A percentile compares a stretch with the other conserved stretches of the same genome.
Evolutionary conservation across 805 yeast species (phyloP).

Genomic region (Dipodascopsis tothii): DNA sequence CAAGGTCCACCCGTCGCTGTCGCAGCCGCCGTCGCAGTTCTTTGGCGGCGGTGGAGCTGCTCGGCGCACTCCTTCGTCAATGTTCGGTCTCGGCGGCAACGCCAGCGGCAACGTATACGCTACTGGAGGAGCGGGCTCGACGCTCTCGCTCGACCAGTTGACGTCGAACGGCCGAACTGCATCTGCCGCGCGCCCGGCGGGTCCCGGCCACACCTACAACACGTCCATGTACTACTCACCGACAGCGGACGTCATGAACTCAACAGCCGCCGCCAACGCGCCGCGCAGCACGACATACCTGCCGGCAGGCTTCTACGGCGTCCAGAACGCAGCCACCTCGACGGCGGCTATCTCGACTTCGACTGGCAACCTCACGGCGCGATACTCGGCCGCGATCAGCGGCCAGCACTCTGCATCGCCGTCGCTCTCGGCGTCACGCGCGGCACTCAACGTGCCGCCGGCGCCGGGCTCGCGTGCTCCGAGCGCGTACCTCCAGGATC

Average conservation of each 20-base stretch:
- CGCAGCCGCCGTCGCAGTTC: conserved; percentile 10
- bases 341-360: conserved; percentile 3
- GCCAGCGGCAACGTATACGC: not conserved
- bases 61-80: not conserved
- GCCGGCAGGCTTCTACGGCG: conserved; percentile 21
- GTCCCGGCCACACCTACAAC: conserved; percentile 21
- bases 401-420: conserved; percentile 10
- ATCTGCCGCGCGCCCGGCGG: conserved; percentile 15
- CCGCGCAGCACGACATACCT: conserved; percentile 16
- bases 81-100: not conserved
- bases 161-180: conserved; percentile 12
- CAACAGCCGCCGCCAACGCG: conserved; percentile 15
- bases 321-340: conserved; percentile 3
- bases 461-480: conserved; percentile 30
- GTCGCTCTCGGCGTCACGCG: not conserved
- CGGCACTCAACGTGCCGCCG: conserved; percentile 3
- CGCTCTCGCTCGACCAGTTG: conserved; percentile 17
- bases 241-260: conserved; percentile 62
- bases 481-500: conserved; percentile 33
- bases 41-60: not conserved
- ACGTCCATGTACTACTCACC: conserved; percentile 61
- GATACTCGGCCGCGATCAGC: conserved; percentile 4
- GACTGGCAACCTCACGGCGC: conserved; percentile 1
- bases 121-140: conserved; percentile 11
- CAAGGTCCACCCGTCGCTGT: conserved; percentile 19